A percentile compares a stretch with the other conserved stretches of the same genome.
These are phyloP conservation scores for Monocercomonoides exilis DNA, from an alignment of 78 protist genomes.

Conservation along the genomic window DNA sequence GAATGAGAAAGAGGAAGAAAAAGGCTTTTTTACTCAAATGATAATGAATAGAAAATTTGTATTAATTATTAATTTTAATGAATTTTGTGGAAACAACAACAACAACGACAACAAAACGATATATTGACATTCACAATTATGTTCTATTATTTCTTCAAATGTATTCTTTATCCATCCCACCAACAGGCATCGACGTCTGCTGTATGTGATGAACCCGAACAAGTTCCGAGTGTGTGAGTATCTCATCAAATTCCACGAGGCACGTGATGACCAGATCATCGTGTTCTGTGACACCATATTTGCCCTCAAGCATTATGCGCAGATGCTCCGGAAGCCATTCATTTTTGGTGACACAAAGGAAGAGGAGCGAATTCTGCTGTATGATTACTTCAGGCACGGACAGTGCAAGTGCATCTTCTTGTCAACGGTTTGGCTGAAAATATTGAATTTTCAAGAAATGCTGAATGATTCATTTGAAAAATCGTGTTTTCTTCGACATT, in stretches of 20 bases:
- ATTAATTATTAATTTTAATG: too few species aligned
- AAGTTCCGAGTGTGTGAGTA: conserved; percentile 73
- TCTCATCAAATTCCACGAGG: conserved; percentile 71
- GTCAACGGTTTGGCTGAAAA: conserved; percentile 48
- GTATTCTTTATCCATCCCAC: too few species aligned
- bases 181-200: conserved; percentile 28
- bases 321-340: conserved; percentile 16
- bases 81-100: too few species aligned
- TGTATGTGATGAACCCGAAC: conserved; percentile 84
- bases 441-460: neutral
- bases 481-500: too few species aligned
- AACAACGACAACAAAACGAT: too few species aligned
- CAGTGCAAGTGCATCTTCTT: conserved; percentile 59
- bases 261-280: conserved; percentile 71
- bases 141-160: too few species aligned
- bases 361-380: conserved; percentile 47
- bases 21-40: neutral
- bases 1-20: too few species aligned
- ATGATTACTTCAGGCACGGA: conserved; percentile 48
- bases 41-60: neutral
- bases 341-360: conserved; percentile 66
- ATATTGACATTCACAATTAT: too few species aligned
- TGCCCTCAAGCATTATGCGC: conserved; percentile 71
- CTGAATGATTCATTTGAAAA: neutral
- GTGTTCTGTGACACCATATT: conserved; percentile 81